Base-by-base conservation (phyloP, 345 rosid species). In the Noccaea caerulescens region DNA sequence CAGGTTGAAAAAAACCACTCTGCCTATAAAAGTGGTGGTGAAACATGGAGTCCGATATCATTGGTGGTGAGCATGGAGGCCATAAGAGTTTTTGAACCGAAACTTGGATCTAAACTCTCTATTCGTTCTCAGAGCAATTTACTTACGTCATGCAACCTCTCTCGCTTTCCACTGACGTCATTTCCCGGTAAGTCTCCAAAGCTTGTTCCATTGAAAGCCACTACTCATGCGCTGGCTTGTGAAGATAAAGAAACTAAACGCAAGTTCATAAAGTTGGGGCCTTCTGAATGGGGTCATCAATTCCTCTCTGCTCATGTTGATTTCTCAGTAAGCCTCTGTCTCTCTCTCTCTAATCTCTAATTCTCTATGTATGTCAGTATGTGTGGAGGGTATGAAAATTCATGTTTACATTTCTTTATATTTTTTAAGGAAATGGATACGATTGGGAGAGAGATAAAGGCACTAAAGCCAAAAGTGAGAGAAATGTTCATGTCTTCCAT, bases 251-350 rank as follows among this genome's bases (percentile, higher is more conserved):
- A 51, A 34, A 51, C 3, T 4, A 43, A 53, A 8, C 71, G 51
- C 18, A 41, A 3, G 4, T 66, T 66, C 20, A 6, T 2, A 8
- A 39, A 52, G 49, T 39, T 66, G 14, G 3, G 0, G 0, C 60
- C 51, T 52, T 66, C 71, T 52, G 25, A 41, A 41, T 66, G 71
- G 71, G 14, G 39, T 23, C 14, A 53, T 52, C 71, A 42, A 1
- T 66, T 62, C 37, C 7, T 61, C 52, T 13, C 41, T 12, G 25
- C 12, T 44, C 52, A 36, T 36, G 38, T 36, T 36, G 38, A 36
- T 36, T 0, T 36, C 2, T 36, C 38, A 14, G 66, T 60, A 36
- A 56, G 61, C 14, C 7, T 36, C 54, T 50, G 0, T 20, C 32
- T 50, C 13, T 14, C 7, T 6, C 7, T 44, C 23, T 20, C 23